Evolutionary conservation across 768 basidiomycete genomes (phyloP), one percentile per base, ranked within the genome.

Genomic region (Paxillus ammoniavirescens): DNA sequence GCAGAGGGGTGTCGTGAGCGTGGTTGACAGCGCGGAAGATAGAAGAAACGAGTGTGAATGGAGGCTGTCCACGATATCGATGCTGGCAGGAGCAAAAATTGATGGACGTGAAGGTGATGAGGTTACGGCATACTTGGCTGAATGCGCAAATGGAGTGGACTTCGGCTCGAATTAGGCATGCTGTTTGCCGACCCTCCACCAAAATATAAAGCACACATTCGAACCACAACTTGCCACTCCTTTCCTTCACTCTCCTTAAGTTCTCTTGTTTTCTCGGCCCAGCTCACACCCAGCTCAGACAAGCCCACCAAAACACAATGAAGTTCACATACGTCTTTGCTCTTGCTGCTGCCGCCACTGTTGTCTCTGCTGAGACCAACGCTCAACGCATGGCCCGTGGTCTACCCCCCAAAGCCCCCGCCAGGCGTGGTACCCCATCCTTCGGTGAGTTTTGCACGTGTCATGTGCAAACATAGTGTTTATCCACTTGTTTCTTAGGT

Each of bases 331-430:
- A 53, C 21, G 46, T 65, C 49, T 57, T 78, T 56, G 65, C 77
- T 47, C 56, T 80, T 50, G 63, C 72, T 43, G 70, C 73, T 21
- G 66, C 70, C 12, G 74, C 69, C 37, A 66, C 74, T 37, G 51
- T 65, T 8, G 73, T 72, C 56, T 73, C 72, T n/a, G 70, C 72
- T 12, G 77, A 79, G 49, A 78, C 79, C 45, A 84, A 84, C 49
- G 82, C 76, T 0, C 55, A 75, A 12, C 80, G 83, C 36, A 55
- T 85, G 42, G 78, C 80, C 50, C 80, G 79, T 17, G 82, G 83
- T 10, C 66, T 84, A 4, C 64, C 73, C 28, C 83, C 81, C 15
- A 63, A 73, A 1, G 67, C 78, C 1, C 83, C 82, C n/a, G 43
- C 8, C 21, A 65, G 55, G 44, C 70, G 67, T 21, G 72, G 56